Percentiles rank a stretch among this genome's conserved stretches.
These are phyloP conservation scores for Saturnispora diversa DNA, from an alignment of 805 yeast genomes.

Conservation along the genomic window DNA sequence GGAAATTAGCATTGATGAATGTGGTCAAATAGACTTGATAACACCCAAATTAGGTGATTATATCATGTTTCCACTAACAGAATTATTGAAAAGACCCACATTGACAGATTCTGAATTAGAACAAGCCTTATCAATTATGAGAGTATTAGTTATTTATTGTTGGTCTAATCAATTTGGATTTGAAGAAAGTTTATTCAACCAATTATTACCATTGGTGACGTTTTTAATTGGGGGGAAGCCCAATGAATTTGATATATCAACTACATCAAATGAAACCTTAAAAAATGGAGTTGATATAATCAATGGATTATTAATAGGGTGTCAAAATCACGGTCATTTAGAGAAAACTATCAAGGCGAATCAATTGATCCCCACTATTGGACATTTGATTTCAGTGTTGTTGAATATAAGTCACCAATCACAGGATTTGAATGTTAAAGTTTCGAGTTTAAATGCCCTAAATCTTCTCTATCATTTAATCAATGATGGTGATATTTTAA, in stretches of 20 bases:
- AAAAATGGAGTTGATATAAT: slow-evolving; percentile 31
- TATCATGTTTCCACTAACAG: slow-evolving; percentile 52
- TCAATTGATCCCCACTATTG: slow-evolving; percentile 36
- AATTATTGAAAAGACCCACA: slow-evolving; percentile 40
- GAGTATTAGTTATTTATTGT: slow-evolving; percentile 36
- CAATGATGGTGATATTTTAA: slow-evolving; percentile 41
- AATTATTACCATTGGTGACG: slow-evolving; percentile 40
- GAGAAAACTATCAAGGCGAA: slow-evolving; percentile 25
- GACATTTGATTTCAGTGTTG: slow-evolving; percentile 39
- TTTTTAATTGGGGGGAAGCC: slow-evolving; percentile 42
- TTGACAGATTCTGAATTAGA: slow-evolving; percentile 41
- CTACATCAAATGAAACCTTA: slow-evolving; percentile 32
- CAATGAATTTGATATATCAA: slow-evolving; percentile 22
- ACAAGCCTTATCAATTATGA: slow-evolving; percentile 36
- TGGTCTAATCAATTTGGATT: slow-evolving; percentile 41
- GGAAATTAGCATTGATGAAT: slow-evolving; percentile 2
- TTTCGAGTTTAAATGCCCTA: slow-evolving; percentile 30
- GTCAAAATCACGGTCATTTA: slow-evolving; percentile 25
- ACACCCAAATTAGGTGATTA: slow-evolving; percentile 48
- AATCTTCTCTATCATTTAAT: slow-evolving; percentile 29
- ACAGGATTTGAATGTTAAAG: slow-evolving; percentile 25
- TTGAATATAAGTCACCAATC: slow-evolving; percentile 30
- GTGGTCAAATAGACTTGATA: slow-evolving; percentile 14
- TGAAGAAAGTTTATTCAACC: slow-evolving; percentile 33
- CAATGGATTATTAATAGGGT: slow-evolving; percentile 26